Percentiles rank a stretch among this genome's conserved stretches.
phyloP scores from a whole-genome alignment of 2,329 filamentous ascomycete genomes.

The Chaetomiaceae sp. region DNA sequence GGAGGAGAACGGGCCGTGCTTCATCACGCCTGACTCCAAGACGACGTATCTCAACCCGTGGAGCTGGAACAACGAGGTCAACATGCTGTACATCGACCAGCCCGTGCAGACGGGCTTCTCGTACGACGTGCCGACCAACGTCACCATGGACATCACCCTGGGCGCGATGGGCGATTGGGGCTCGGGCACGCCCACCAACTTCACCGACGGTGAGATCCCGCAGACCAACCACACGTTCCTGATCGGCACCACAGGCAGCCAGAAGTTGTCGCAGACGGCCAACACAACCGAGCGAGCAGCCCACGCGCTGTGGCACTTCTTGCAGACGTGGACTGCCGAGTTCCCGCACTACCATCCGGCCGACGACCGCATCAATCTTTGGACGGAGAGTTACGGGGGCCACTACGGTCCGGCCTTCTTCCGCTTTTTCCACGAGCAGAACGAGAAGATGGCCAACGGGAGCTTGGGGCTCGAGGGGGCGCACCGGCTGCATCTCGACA shows the following conservation, averaged over 20 bases:
- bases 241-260: conserved; percentile 1
- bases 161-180: not conserved
- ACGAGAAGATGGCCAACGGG: conserved; percentile 4
- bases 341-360: not conserved
- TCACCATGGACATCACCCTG: not conserved
- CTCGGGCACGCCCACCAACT: not conserved
- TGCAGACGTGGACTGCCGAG: conserved; percentile 5
- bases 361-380: conserved; percentile 1
- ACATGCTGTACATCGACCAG: conserved; percentile 44
- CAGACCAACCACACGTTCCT: conserved; percentile 1
- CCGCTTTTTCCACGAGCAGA: conserved; percentile 7
- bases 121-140: conserved; percentile 8
- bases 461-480: not conserved
- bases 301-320: conserved; percentile 4
- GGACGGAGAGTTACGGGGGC: conserved; percentile 7
- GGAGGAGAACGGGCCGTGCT: conserved; percentile 48
- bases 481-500: not conserved
- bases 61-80: conserved; percentile 50
- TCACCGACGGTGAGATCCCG: conserved; percentile 1
- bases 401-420: conserved; percentile 1
- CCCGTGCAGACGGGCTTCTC: conserved; percentile 29
- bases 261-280: not conserved
- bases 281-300: conserved; percentile 1
- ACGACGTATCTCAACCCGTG: conserved; percentile 46
- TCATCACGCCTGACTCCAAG: conserved; percentile 34